Evolutionary conservation across 345 rosid species (phyloP), one percentile per base, ranked within the genome.

Genomic region (Sapria himalayana): DNA sequence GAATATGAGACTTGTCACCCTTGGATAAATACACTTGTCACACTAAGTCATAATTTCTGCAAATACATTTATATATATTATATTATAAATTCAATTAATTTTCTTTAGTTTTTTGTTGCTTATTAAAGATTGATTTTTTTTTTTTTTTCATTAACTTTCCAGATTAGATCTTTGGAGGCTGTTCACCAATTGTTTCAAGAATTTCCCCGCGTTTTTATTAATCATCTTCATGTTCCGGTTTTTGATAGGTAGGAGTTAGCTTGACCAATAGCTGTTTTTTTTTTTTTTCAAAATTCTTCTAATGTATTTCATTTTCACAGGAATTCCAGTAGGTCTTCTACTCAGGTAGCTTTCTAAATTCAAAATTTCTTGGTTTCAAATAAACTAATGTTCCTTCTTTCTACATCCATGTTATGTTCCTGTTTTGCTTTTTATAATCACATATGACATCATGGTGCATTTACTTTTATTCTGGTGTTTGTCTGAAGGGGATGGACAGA

Each of bases 111-210:
- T 39, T 37, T 15, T 15, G 24, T 14, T 25, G 14, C 48, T 57
- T 21, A 25, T 2, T 47, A 49, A 4, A 29, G 27, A 2, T 19
- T 40, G 14, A 46, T 35, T 37, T 27, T 29, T 15, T 20, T 22
- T 52, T 53, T 42, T 22, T 36, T 32, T 27, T 11, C 39, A 16
- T 2, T 33, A 37, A 36, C 43, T 35, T 60, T 36, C n/a, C 85
- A 86, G 98, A 89, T 89, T 56, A 65, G 93, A 63, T 89, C 98
- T 38, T 58, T 89, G 59, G 98, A 74, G 57, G 69, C 91, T 43
- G 78, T 89, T 41, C 93, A 78, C 54, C 63, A 64, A 52, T 74
- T 54, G 42, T 89, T 82, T 54, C 93, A 78, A 70, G 75, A 79
- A 57, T 89, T 89, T 51, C 98, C 98, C 25, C 64, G 48, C 19